Evolutionary conservation across 768 basidiomycete genomes (phyloP).

Genomic region (Cubamyces sp.): DNA sequence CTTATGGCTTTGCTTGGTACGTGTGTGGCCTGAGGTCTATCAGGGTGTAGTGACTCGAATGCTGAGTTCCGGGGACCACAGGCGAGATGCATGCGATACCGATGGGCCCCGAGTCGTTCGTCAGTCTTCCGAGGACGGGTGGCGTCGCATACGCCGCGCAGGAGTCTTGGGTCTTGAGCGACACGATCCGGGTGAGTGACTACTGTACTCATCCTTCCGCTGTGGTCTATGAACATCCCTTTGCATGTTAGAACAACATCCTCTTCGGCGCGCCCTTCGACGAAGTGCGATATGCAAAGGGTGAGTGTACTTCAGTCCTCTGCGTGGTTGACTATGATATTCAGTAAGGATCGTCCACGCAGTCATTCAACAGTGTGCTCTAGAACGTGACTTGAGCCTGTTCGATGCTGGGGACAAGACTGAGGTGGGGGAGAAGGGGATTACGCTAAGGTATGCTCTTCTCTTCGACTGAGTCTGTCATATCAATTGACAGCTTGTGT

Average conservation of each 20-base stretch:
- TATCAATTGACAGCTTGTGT: no score
- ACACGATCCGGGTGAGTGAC: constrained; percentile 58
- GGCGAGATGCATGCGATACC: constrained; percentile 69
- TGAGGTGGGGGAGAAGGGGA: constrained; percentile 62
- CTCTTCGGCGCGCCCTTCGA: constrained; percentile 51
- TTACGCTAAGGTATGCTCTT: constrained; percentile 42
- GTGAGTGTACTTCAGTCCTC: constrained; percentile 19
- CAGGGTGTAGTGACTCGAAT: not conserved
- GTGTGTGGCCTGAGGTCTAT: not conserved
- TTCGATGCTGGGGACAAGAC: constrained; percentile 55
- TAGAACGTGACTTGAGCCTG: constrained; percentile 49
- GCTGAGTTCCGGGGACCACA: no score
- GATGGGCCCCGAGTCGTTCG: constrained; percentile 58
- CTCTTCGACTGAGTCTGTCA: no score
- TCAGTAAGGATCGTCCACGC: not conserved
- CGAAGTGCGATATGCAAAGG: constrained; percentile 46
- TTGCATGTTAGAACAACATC: constrained; percentile 44
- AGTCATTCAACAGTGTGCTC: constrained; percentile 44
- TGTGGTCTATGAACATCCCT: not conserved
- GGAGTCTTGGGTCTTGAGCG: constrained; percentile 84
- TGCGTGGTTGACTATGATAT: not conserved
- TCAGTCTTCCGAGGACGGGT: constrained; percentile 64
- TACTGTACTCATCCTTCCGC: not conserved
- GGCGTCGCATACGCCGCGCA: constrained; percentile 83
- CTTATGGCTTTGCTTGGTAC: constrained; percentile 33